phyloP scores from a whole-genome alignment of 345 rosid species.

The Geranium rotundifolium region DNA sequence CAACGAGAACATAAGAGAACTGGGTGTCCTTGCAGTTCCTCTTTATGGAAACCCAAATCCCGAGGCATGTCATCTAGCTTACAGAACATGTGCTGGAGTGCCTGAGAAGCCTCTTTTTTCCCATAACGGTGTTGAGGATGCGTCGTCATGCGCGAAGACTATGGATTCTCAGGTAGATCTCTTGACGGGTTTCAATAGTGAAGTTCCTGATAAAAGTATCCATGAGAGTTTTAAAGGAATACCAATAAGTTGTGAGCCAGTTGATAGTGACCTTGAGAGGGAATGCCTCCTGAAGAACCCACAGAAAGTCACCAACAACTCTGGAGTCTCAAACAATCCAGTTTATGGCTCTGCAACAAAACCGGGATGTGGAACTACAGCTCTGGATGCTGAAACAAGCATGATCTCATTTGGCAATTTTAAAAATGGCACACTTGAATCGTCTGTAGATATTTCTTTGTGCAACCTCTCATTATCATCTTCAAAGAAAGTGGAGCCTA shows the following conservation, averaged over 20 bases:
- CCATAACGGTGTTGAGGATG: neutral
- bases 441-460: conserved; percentile 16
- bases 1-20: neutral
- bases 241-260: conserved; percentile 1
- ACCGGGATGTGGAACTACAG: neutral
- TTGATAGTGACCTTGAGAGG: conserved; percentile 1
- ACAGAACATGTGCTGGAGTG: neutral
- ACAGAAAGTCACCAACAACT: conserved; percentile 2
- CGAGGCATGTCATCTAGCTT: conserved; percentile 10
- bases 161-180: conserved; percentile 11
- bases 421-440: conserved; percentile 9
- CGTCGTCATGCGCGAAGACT: conserved; percentile 1
- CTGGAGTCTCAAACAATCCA: conserved; percentile 10
- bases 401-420: neutral
- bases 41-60: conserved; percentile 3
- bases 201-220: conserved; percentile 1
- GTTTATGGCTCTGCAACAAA: neutral
- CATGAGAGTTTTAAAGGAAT: conserved; percentile 1
- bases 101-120: conserved; percentile 4
- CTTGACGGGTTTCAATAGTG: conserved; percentile 7
- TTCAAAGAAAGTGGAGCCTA: conserved; percentile 12
- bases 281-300: neutral
- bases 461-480: conserved; percentile 20
- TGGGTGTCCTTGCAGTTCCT: neutral
- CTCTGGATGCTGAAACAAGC: neutral